These are phyloP conservation scores for Isatis tinctoria DNA, from an alignment of 345 rosid species.

Conservation along the genomic window DNA sequence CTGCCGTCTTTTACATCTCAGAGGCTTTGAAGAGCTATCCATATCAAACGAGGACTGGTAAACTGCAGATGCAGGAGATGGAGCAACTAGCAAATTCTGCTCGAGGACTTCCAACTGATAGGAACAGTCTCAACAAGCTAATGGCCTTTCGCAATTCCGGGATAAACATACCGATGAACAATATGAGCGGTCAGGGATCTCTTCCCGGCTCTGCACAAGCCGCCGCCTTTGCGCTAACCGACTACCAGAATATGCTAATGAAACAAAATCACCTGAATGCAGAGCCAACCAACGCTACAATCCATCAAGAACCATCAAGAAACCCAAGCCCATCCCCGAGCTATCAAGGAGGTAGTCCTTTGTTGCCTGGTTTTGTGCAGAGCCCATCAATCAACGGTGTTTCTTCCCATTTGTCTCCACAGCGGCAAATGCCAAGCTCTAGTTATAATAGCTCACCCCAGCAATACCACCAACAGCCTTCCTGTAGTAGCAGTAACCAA, in stretches of 20 bases:
- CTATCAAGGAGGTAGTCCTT: conserved; percentile 54
- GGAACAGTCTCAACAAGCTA: conserved; percentile 75
- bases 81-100: conserved; percentile 66
- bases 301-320: conserved; percentile 60
- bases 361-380: conserved; percentile 58
- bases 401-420: conserved; percentile 49
- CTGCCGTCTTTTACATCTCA: conserved; percentile 29
- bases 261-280: conserved; percentile 80
- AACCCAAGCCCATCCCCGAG: conserved; percentile 61
- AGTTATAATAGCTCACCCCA: conserved; percentile 41
- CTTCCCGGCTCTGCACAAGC: conserved; percentile 73
- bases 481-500: conserved; percentile 54
- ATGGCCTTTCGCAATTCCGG: conserved; percentile 61
- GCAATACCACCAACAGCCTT: conserved; percentile 44
- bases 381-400: conserved; percentile 32
- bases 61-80: conserved; percentile 80
- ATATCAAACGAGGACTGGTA: conserved; percentile 46
- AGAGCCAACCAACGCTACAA: conserved; percentile 42
- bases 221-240: conserved; percentile 67
- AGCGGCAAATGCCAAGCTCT: conserved; percentile 51
- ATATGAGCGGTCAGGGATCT: conserved; percentile 58
- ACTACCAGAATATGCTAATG: conserved; percentile 67
- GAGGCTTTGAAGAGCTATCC: conserved; percentile 91
- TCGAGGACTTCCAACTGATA: conserved; percentile 80
- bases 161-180: conserved; percentile 49